Percentiles rank a stretch among this genome's conserved stretches.
Evolutionary conservation across 2,329 filamentous ascomycete genomes (phyloP).

Genomic region (Bipolaris oryzae): DNA sequence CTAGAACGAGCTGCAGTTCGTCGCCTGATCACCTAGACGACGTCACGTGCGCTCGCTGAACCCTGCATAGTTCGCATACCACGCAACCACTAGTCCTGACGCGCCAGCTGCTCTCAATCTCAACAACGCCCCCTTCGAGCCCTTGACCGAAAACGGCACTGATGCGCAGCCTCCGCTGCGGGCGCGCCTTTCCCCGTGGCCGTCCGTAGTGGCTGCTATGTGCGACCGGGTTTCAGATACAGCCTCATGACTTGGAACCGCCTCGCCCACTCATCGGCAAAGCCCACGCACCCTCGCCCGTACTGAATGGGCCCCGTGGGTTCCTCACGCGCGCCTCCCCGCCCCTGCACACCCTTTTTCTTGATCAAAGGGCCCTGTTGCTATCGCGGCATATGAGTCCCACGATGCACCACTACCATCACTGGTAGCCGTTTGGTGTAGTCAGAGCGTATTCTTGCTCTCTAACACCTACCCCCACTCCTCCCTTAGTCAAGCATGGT

Average conservation of each 20-base stretch:
- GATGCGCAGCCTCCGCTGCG: constrained; percentile 7
- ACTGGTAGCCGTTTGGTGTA: not conserved
- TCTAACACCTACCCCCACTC: not conserved
- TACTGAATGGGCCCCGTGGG: constrained; percentile 17
- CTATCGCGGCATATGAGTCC: constrained; percentile 11
- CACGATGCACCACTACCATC: not conserved
- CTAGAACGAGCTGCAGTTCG: not conserved
- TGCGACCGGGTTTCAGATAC: constrained; percentile 8
- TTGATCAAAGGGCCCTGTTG: not conserved
- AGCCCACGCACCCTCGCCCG: constrained; percentile 13
- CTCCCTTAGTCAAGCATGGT: constrained; percentile 24
- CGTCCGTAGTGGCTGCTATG: constrained; percentile 13
- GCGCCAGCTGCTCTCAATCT: not conserved
- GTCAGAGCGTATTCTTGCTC: not conserved
- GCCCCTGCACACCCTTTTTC: constrained; percentile 8
- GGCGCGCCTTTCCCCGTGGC: constrained; percentile 13
- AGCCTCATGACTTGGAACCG: constrained; percentile 20
- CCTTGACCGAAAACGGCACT: not conserved
- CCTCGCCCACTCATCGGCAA: constrained; percentile 15
- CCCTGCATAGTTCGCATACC: constrained; percentile 3
- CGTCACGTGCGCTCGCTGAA: constrained; percentile 9
- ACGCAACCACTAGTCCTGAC: not conserved
- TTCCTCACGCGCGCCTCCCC: constrained; percentile 13
- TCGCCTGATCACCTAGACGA: constrained; percentile 8
- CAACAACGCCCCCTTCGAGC: constrained; percentile 1